Conservation (phyloP, 306 rosid species). For the Lathyrus sativus region DNA sequence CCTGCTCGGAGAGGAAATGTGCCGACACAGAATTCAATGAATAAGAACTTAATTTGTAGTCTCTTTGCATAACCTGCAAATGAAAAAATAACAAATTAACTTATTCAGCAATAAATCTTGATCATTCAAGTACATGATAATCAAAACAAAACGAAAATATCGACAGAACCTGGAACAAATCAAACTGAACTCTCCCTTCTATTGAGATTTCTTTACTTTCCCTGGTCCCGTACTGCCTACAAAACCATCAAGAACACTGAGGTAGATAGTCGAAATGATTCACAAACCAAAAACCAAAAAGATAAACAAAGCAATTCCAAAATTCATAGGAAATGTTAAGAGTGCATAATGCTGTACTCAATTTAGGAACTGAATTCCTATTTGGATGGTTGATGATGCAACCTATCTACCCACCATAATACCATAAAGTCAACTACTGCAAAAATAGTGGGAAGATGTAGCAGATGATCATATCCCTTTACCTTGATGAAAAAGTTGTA, state of each 20-base stretch:
- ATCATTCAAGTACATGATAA: slow-evolving; percentile 31
- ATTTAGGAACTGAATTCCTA: slow-evolving; percentile 19
- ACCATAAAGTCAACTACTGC: slow-evolving; percentile 28
- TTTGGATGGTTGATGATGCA: slow-evolving; percentile 21
- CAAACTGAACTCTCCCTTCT: slow-evolving; percentile 99
- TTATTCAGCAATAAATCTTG: slow-evolving; percentile 22
- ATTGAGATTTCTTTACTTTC: slow-evolving; percentile 92
- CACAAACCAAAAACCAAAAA: slow-evolving; percentile 11
- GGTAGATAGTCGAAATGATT: slow-evolving; percentile 12
- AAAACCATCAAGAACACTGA: slow-evolving; percentile 40
- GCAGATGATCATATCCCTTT: slow-evolving; percentile 29
- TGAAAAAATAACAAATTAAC: slow-evolving; percentile 37
- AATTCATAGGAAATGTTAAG: slow-evolving; percentile 19
- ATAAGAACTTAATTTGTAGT: slow-evolving; percentile 92
- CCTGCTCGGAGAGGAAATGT: slow-evolving; percentile 98
- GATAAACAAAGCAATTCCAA: slow-evolving; percentile 3
- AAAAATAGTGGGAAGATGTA: slow-evolving; percentile 21
- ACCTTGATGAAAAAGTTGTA: slow-evolving; percentile 97
- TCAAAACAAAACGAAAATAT: slow-evolving; percentile 34
- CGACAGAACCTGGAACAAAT: slow-evolving; percentile 84
- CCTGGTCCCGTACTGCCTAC: slow-evolving; percentile 91
- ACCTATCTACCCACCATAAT: background rate
- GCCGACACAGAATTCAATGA: slow-evolving; percentile 96
- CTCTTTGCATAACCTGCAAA: slow-evolving; percentile 83
- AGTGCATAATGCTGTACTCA: background rate